phyloP scores from a whole-genome alignment of 495 filamentous ascomycete genomes.

The Immersiella caudata region DNA sequence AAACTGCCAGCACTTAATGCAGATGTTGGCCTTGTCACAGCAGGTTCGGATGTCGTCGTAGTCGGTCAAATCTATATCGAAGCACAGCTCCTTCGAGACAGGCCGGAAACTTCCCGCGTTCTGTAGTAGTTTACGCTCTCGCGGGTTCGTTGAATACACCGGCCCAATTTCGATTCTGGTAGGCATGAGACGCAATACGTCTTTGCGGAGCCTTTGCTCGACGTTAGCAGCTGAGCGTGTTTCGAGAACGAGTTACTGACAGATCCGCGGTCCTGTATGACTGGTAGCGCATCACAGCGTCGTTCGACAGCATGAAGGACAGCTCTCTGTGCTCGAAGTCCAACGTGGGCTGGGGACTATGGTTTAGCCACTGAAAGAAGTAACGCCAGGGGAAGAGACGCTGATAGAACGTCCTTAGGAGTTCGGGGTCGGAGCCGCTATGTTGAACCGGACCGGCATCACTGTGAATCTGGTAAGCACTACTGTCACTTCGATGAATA shows the following conservation, averaged over 20 bases:
- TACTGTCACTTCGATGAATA: background rate
- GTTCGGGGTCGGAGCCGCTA: constrained; percentile 68
- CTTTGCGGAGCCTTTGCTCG: constrained; percentile 74
- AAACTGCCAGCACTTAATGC: constrained; percentile 92
- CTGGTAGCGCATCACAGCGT: constrained; percentile 90
- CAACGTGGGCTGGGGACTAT: constrained; percentile 78
- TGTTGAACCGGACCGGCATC: constrained; percentile 14
- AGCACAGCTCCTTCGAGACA: constrained; percentile 87
- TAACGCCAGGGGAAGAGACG: constrained; percentile 94
- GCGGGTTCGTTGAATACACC: constrained; percentile 89
- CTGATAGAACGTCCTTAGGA: constrained; percentile 91
- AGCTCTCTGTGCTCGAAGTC: constrained; percentile 96
- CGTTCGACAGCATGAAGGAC: constrained; percentile 85
- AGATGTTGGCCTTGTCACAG: constrained; percentile 91
- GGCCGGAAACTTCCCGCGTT: constrained; percentile 75
- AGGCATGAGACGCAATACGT: constrained; percentile 81
- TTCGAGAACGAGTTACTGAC: constrained; percentile 48
- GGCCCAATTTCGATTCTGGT: constrained; percentile 97
- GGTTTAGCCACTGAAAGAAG: constrained; percentile 98
- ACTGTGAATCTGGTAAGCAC: constrained; percentile 27
- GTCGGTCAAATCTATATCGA: constrained; percentile 99
- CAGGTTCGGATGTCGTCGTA: constrained; percentile 97
- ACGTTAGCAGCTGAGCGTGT: constrained; percentile 11
- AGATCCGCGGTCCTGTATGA: constrained; percentile 84
- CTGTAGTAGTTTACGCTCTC: constrained; percentile 84